Evolutionary conservation across 805 yeast species (phyloP).

Genomic region (Candida hungchunana): DNA sequence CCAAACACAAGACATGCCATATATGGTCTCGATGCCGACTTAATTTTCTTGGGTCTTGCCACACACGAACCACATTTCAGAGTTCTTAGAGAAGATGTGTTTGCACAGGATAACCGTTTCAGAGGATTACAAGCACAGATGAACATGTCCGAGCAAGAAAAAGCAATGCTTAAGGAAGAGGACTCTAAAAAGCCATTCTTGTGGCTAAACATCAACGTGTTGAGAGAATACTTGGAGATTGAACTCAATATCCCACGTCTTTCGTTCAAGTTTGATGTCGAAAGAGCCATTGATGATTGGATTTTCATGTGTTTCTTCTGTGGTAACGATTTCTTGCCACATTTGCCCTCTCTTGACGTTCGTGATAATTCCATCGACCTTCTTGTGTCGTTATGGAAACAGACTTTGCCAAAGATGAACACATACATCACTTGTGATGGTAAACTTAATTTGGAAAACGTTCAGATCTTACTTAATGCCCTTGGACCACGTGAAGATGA

Average conservation of each 20-base stretch:
- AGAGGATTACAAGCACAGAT: conserved; percentile 45
- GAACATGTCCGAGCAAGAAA: conserved; percentile 58
- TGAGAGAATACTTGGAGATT: conserved; percentile 82
- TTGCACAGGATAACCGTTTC: conserved; percentile 54
- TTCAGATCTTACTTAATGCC: conserved; percentile 61
- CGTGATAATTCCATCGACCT: conserved; percentile 90
- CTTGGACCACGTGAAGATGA: conserved; percentile 73
- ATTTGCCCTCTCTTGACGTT: conserved; percentile 89
- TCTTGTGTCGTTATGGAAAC: conserved; percentile 80
- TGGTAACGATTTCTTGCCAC: conserved; percentile 98
- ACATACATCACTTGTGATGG: conserved; percentile 93
- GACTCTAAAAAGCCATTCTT: conserved; percentile 72
- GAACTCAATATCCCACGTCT: conserved; percentile 71
- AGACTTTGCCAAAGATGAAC: conserved; percentile 56
- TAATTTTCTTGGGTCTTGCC: conserved; percentile 91
- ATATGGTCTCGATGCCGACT: conserved; percentile 96
- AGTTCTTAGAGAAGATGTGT: conserved; percentile 93
- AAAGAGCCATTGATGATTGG: conserved; percentile 98
- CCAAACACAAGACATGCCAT: conserved; percentile 96
- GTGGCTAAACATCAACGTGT: conserved; percentile 86
- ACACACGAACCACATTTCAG: conserved; percentile 97
- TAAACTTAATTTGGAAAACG: conserved; percentile 65
- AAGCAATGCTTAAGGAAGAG: conserved; percentile 30
- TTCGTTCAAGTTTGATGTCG: conserved; percentile 77
- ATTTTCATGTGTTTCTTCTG: conserved; percentile 97